These are phyloP conservation scores for Staphylotrichum tortipilum DNA, from an alignment of 495 filamentous ascomycete species.

Conservation along the genomic window DNA sequence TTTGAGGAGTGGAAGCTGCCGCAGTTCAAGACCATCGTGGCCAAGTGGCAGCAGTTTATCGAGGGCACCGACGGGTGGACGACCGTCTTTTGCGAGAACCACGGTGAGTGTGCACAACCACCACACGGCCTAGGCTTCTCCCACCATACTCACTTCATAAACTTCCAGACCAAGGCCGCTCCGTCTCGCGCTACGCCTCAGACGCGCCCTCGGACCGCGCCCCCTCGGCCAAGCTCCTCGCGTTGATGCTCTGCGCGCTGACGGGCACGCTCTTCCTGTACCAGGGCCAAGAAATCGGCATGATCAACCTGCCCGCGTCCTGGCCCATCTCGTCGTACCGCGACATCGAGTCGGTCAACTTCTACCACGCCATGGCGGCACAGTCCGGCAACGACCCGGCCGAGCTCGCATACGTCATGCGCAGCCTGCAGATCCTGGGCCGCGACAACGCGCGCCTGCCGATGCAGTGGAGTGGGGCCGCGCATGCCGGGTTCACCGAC, in stretches of 20 bases:
- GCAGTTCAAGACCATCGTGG: conserved; percentile 49
- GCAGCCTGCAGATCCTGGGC: conserved; percentile 47
- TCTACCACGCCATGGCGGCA: conserved; percentile 38
- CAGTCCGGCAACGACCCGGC: conserved; percentile 17
- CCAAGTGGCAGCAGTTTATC: conserved; percentile 61
- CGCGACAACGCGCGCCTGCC: conserved; percentile 49
- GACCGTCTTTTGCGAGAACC: conserved; percentile 64
- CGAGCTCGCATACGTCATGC: conserved; percentile 43
- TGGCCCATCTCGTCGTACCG: conserved; percentile 64
- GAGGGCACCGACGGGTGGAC: conserved; percentile 64
- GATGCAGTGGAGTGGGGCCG: conserved; percentile 51
- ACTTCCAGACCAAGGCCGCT: conserved; percentile 46
- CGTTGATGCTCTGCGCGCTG: conserved; percentile 35
- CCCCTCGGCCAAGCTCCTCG: conserved; percentile 51
- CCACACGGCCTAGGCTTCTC: neutral
- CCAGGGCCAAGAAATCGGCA: conserved; percentile 71
- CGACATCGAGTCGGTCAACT: conserved; percentile 62
- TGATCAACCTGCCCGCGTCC: conserved; percentile 56
- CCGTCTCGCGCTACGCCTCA: conserved; percentile 50
- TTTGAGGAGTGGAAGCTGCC: conserved; percentile 40
- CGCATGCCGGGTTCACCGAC: conserved; percentile 22
- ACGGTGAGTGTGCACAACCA: conserved; percentile 30
- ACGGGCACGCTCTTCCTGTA: conserved; percentile 66
- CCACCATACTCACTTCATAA: too few relatives aligned
- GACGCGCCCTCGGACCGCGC: conserved; percentile 40